A percentile compares a stretch with the other conserved stretches of the same genome.
Evolutionary conservation across 805 yeast genomes (phyloP).

Genomic region (Saccharomycopsis schoenii): DNA sequence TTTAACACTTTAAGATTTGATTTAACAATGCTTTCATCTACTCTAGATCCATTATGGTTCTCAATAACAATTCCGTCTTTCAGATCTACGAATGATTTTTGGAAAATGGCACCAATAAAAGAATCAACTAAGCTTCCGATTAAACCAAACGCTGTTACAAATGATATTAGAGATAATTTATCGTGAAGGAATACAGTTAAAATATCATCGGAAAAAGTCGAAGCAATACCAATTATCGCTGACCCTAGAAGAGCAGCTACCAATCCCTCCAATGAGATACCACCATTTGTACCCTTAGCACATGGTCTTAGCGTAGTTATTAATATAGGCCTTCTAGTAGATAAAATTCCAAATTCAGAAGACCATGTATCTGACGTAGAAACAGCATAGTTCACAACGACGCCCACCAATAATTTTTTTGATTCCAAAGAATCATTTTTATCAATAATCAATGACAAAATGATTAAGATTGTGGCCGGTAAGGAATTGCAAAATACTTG

Average conservation of each 20-base stretch:
- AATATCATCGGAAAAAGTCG: not conserved
- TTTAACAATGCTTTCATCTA: slow-evolving; percentile 16
- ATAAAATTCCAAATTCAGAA: slow-evolving; percentile 36
- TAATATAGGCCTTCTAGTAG: slow-evolving; percentile 28
- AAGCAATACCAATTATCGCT: slow-evolving; percentile 25
- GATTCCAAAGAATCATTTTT: slow-evolving; percentile 1
- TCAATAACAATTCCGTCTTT: slow-evolving; percentile 24
- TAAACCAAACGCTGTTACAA: slow-evolving; percentile 27
- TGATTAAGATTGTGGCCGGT: slow-evolving; percentile 28
- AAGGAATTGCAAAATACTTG: slow-evolving; percentile 35
- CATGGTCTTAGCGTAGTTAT: slow-evolving; percentile 32
- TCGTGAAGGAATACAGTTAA: not conserved
- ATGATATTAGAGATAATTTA: slow-evolving; percentile 18
- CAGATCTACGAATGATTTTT: slow-evolving; percentile 27
- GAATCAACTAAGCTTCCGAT: slow-evolving; percentile 34
- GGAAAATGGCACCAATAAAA: slow-evolving; percentile 33
- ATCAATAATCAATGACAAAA: slow-evolving; percentile 12
- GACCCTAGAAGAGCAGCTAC: slow-evolving; percentile 30
- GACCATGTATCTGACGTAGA: slow-evolving; percentile 41
- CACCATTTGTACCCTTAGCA: slow-evolving; percentile 41
- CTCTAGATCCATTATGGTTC: slow-evolving; percentile 28
- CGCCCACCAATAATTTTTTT: slow-evolving; percentile 21
- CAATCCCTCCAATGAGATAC: slow-evolving; percentile 30
- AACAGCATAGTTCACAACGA: slow-evolving; percentile 31
- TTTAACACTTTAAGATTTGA: slow-evolving; percentile 19